Evolutionary conservation across 1,284 basidiomycete genomes (phyloP).

Genomic region (Earliella scabrosa): DNA sequence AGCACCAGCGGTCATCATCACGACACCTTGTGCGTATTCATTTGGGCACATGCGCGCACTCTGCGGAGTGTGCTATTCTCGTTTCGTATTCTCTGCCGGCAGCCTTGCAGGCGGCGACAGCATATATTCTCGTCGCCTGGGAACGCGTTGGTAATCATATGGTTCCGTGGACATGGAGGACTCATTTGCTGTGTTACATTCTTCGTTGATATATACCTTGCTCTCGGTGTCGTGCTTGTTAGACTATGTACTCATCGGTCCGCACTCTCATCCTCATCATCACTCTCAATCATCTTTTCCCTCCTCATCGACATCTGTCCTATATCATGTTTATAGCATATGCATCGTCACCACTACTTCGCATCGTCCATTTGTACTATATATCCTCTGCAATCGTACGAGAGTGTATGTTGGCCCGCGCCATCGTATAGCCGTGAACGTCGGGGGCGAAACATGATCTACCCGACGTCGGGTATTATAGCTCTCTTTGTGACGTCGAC

Average conservation of each 20-base stretch:
- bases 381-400: constrained; percentile 10
- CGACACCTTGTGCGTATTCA: too few relatives aligned
- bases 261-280: neutral
- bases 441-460: neutral
- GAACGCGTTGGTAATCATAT: too few relatives aligned
- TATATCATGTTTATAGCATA: constrained; percentile 8
- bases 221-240: neutral
- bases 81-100: too few relatives aligned
- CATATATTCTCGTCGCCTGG: too few relatives aligned
- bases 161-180: too few relatives aligned
- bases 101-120: too few relatives aligned
- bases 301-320: neutral
- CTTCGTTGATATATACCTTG: neutral
- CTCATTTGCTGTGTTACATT: too few relatives aligned
- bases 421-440: neutral
- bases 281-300: neutral
- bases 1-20: too few relatives aligned
- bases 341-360: neutral
- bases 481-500: neutral
- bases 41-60: too few relatives aligned
- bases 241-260: constrained; percentile 3
- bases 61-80: too few relatives aligned
- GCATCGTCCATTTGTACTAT: constrained; percentile 15
- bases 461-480: neutral
- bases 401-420: neutral